Percentiles rank a stretch among this genome's conserved stretches.
Conservation (phyloP, 169 alveolate species). For the Amoebophrya sp. region DNA sequence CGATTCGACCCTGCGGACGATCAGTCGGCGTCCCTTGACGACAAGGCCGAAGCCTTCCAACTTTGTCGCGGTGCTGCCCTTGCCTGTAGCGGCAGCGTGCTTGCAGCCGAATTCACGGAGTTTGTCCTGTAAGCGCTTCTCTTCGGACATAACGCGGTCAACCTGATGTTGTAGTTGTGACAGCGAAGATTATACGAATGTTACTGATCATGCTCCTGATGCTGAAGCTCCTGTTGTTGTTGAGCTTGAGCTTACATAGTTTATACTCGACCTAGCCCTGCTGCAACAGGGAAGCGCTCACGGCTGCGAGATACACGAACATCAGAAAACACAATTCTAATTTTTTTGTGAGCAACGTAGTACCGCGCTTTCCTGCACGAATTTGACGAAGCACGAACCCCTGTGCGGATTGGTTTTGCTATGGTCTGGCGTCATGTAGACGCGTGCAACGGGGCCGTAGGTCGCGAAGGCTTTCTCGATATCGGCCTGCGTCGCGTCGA, state of each 20-base stretch:
- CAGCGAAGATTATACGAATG: no score
- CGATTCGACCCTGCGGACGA: not conserved
- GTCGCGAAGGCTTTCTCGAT: not conserved
- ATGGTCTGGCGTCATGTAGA: not conserved
- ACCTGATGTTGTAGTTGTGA: no score
- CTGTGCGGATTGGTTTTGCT: not conserved
- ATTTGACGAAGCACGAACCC: not conserved
- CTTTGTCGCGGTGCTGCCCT: not conserved
- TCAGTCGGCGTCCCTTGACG: not conserved
- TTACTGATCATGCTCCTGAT: no score
- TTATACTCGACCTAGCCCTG: no score
- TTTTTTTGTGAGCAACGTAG: no score
- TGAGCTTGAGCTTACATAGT: no score
- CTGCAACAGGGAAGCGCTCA: no score
- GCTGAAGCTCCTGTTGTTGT: no score
- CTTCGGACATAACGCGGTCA: not conserved
- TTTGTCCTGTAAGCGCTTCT: not conserved
- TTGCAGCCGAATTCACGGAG: not conserved
- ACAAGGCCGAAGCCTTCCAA: not conserved
- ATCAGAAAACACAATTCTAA: no score
- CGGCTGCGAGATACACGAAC: no score
- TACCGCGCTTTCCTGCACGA: not conserved
- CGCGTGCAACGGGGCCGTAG: not conserved
- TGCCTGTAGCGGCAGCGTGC: not conserved
- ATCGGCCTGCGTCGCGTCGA: not conserved